A percentile compares a stretch with the other conserved stretches of the same genome.
phyloP scores from a whole-genome alignment of 129 eudicot genomes.

The Pulicaria dysenterica region DNA sequence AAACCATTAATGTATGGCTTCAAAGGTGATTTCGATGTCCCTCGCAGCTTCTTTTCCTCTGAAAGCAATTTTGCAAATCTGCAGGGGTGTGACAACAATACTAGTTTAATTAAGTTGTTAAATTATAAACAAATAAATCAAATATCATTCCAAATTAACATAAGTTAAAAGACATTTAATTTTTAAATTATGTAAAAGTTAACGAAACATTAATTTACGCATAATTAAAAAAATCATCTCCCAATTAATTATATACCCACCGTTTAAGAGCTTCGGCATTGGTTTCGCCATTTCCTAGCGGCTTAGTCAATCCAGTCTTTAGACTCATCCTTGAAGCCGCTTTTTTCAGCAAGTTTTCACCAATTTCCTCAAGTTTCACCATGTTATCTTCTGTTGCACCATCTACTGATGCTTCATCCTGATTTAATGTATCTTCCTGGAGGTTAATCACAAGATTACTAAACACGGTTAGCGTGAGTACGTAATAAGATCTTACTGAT shows the following conservation, averaged over 20 bases:
- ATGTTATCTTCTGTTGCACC: slow-evolving; percentile 53
- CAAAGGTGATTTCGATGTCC: slow-evolving; percentile 18
- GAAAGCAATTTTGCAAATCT: slow-evolving; percentile 63
- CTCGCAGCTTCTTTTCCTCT: slow-evolving; percentile 54
- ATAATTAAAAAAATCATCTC: too few relatives aligned
- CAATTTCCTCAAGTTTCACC: slow-evolving; percentile 44
- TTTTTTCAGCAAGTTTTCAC: slow-evolving; percentile 44
- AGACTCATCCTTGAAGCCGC: slow-evolving; percentile 49
- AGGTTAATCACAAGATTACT: background rate
- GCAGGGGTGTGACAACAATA: slow-evolving; percentile 12
- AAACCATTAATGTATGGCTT: background rate
- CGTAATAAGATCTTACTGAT: too few relatives aligned
- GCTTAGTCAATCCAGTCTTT: slow-evolving; percentile 42
- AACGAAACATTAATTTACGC: too few relatives aligned
- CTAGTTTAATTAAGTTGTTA: background rate
- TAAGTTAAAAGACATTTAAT: too few relatives aligned
- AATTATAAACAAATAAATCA: too few relatives aligned
- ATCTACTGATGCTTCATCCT: slow-evolving; percentile 39
- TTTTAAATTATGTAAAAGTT: too few relatives aligned
- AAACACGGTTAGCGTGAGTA: background rate
- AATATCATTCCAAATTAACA: too few relatives aligned
- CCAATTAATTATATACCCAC: slow-evolving; percentile 18
- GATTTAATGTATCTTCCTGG: slow-evolving; percentile 63
- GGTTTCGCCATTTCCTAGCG: slow-evolving; percentile 41
- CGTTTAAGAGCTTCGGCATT: slow-evolving; percentile 49